These are phyloP conservation scores for Trichophyton benhamiae DNA, from an alignment of 2,329 filamentous ascomycete genomes.

Conservation along the genomic window DNA sequence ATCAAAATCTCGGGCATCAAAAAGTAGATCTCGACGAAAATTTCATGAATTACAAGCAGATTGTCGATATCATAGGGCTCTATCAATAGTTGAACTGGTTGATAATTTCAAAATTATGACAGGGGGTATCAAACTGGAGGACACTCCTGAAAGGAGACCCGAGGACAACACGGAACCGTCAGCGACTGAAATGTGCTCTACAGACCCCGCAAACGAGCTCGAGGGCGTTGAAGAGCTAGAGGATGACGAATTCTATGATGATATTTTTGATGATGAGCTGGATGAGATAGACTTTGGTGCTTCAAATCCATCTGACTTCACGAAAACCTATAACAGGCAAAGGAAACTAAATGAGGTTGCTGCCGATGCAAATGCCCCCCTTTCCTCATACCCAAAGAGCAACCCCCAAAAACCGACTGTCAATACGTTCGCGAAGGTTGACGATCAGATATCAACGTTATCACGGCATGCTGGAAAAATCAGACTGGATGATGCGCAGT, in stretches of 20 bases:
- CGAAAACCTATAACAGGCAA: conserved; percentile 81
- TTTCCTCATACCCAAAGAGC: conserved; percentile 51
- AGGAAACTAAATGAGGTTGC: conserved; percentile 49
- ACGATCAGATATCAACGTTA: conserved; percentile 79
- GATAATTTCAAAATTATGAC: not conserved
- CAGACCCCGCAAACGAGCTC: conserved; percentile 16
- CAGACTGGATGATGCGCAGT: conserved; percentile 53
- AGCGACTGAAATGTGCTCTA: not conserved
- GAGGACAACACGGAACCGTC: not conserved
- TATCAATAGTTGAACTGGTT: not conserved
- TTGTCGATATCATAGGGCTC: not conserved
- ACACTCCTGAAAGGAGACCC: not conserved
- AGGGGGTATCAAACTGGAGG: not conserved
- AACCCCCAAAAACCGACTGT: conserved; percentile 68
- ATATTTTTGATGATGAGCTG: conserved; percentile 43
- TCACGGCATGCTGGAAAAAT: conserved; percentile 78
- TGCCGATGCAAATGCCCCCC: conserved; percentile 38
- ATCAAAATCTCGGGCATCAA: not conserved
- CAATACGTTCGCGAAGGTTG: conserved; percentile 66
- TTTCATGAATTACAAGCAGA: not conserved
- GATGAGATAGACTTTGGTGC: conserved; percentile 45
- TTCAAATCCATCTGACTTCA: conserved; percentile 54
- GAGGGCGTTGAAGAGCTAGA: conserved; percentile 38
- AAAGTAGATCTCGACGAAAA: not conserved
- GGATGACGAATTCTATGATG: conserved; percentile 52